Evolutionary conservation across 1,139 yeast species (phyloP).

Genomic region (Maudiozyma humilis): DNA sequence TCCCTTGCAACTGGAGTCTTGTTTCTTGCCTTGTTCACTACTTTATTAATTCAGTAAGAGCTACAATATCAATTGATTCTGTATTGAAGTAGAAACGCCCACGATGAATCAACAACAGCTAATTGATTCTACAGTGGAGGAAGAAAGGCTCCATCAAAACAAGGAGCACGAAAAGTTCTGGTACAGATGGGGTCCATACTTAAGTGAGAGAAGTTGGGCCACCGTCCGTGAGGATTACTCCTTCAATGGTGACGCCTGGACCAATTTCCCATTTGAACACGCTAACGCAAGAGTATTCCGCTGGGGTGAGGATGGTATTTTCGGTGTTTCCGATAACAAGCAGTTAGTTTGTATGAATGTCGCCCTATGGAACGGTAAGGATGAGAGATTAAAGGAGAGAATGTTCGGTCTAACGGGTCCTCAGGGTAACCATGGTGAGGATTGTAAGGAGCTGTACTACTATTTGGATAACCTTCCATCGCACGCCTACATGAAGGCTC

Average conservation of each 20-base stretch:
- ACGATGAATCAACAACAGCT: constrained; percentile 22
- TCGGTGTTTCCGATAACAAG: constrained; percentile 84
- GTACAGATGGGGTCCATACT: constrained; percentile 90
- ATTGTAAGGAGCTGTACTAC: constrained; percentile 79
- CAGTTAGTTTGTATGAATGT: constrained; percentile 68
- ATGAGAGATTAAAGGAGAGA: constrained; percentile 77
- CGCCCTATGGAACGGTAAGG: constrained; percentile 91
- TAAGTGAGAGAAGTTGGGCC: constrained; percentile 89
- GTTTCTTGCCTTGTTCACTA: no score
- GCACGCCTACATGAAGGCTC: constrained; percentile 86
- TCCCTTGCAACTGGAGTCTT: no score
- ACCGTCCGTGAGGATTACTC: constrained; percentile 93
- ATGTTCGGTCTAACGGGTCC: constrained; percentile 86
- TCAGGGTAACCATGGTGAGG: constrained; percentile 95
- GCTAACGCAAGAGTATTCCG: constrained; percentile 77
- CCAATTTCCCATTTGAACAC: constrained; percentile 80
- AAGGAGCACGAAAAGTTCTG: constrained; percentile 54
- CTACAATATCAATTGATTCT: not conserved
- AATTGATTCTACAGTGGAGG: constrained; percentile 49
- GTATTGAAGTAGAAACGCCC: constrained; percentile 11
- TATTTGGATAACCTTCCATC: constrained; percentile 89
- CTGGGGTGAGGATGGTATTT: constrained; percentile 97
- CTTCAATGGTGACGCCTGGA: constrained; percentile 85
- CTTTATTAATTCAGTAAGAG: no score
- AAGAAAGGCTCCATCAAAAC: constrained; percentile 56